Evolutionary conservation across 371 early-diverging fungal genomes (phyloP), one percentile per base, ranked within the genome.

Genomic region (Mucor piriformis): DNA sequence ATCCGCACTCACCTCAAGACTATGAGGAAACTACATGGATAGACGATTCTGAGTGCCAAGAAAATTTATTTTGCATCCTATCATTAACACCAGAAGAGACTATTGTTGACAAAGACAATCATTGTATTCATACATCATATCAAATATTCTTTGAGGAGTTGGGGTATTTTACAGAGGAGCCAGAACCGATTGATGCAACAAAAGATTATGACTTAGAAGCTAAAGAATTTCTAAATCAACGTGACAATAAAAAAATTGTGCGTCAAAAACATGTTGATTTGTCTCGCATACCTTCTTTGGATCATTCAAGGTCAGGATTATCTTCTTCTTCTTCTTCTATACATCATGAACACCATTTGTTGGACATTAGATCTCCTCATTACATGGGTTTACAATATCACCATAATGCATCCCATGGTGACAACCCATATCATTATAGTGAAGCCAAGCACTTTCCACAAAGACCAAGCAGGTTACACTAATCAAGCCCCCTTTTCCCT

Each of bases 81-180:
- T 64, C 73, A 6, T 51, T 79, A 18, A 64, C 70, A 29, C 74
- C 79, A 8, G 79, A 79, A 60, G 79, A 75, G 46, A 53, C 79
- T 1, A 48, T 40, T 1, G 59, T 69, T 51, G 76, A 76, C 44
- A 56, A 73, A 52, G 63, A 73, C 40, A 75, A 79, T 44, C 76
- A 72, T 40, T 46, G 46, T 24, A 71, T 75, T 10, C 62, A 64
- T n/a, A 50, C 65, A 3, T 52, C 66, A 8, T 58, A 54, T 59
- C 59, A 64, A 24, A 38, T 72, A 6, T 72, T 72, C 44, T 72
- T 69, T 62, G 63, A 69, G 52, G 72, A 72, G 42, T 50, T 72
- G n/a, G 72, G 72, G 15, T 69, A 60, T 47, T 57, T 72, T 6
- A 69, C 69, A 2, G 69, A 72, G 63, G 72, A 72, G 21, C 72